Conservation (phyloP, 192 early-diverging fungal genomes). For the Spizellomyces sp. region DNA sequence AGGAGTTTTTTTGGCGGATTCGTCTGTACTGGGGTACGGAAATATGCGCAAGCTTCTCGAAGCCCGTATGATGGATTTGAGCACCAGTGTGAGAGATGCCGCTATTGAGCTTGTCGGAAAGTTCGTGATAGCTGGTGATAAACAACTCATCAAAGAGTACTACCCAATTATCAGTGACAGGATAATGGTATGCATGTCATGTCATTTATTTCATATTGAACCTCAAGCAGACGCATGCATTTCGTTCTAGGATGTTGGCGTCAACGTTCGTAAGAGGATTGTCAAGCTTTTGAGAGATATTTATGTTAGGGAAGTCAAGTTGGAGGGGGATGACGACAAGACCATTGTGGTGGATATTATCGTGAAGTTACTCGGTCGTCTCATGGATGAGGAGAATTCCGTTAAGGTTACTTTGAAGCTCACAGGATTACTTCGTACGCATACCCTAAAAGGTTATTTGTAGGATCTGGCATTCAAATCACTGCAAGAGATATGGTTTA, state of each 20-base stretch:
- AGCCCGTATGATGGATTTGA: conserved; percentile 76
- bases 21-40: conserved; percentile 59
- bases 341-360: conserved; percentile 36
- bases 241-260: conserved; percentile 66
- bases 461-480: conserved; percentile 71
- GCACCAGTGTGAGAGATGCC: conserved; percentile 85
- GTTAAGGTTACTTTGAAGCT: conserved; percentile 36
- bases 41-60: conserved; percentile 73
- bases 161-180: conserved; percentile 80
- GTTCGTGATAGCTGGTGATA: conserved; percentile 62
- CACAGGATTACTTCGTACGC: not conserved
- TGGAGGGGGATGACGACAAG: not conserved
- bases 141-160: conserved; percentile 70
- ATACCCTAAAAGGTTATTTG: not conserved
- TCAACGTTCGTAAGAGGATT: conserved; percentile 86
- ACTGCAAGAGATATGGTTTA: conserved; percentile 74
- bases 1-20: conserved; percentile 69
- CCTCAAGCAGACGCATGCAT: not conserved
- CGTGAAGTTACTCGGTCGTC: conserved; percentile 33
- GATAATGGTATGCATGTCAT: conserved; percentile 61
- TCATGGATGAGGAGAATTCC: conserved; percentile 51
- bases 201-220: not conserved
- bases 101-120: conserved; percentile 87
- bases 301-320: conserved; percentile 38
- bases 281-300: conserved; percentile 79